phyloP scores from a whole-genome alignment of 2,329 filamentous ascomycete genomes.

The Calonectria naviculata region DNA sequence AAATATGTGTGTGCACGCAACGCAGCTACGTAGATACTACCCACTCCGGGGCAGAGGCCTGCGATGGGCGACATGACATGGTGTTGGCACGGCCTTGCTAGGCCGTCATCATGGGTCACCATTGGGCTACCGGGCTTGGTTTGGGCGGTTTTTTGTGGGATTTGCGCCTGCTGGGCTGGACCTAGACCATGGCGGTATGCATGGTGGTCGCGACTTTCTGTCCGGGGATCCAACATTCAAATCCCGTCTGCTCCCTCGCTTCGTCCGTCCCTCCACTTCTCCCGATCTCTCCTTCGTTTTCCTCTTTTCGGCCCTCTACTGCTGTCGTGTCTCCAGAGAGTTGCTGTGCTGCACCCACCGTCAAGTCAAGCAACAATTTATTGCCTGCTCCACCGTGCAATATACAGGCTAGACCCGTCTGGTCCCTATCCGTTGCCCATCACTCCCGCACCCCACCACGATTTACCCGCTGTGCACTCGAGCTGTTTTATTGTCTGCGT shows the following conservation, averaged over 20 bases:
- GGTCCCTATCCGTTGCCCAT: constrained; percentile 1
- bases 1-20: neutral
- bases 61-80: constrained; percentile 7
- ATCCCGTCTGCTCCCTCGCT: constrained; percentile 15
- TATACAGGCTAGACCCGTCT: neutral
- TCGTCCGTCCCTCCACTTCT: neutral
- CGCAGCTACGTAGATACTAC: neutral
- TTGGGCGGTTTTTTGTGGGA: constrained; percentile 3
- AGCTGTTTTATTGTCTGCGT: neutral
- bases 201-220: constrained; percentile 9
- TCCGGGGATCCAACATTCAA: constrained; percentile 19
- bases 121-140: neutral
- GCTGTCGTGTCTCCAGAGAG: neutral
- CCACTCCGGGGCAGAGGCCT: constrained; percentile 4
- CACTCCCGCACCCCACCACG: neutral
- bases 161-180: constrained; percentile 1
- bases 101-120: neutral
- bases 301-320: neutral
- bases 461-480: neutral
- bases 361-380: neutral
- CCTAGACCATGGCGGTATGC: constrained; percentile 9
- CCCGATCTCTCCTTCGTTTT: neutral
- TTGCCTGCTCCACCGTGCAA: neutral
- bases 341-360: neutral
- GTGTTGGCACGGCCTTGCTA: constrained; percentile 4